phyloP scores from a whole-genome alignment of 441 rosid genomes.

The Adansonia grandidieri region DNA sequence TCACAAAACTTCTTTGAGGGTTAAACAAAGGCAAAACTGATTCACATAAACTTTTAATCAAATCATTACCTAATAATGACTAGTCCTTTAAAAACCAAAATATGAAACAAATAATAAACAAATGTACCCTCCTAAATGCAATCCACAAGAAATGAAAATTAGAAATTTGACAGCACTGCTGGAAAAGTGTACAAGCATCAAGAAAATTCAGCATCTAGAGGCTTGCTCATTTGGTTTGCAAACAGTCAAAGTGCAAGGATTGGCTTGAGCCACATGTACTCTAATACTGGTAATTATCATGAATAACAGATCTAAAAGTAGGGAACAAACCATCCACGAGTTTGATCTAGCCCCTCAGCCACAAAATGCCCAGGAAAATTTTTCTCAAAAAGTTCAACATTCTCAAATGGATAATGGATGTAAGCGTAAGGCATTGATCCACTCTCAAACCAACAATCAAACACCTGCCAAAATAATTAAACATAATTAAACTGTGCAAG shows the following conservation, averaged over 20 bases:
- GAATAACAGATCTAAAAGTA: conserved; percentile 14
- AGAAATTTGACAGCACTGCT: background rate
- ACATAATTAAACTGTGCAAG: background rate
- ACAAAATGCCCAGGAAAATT: conserved; percentile 98
- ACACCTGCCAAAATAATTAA: conserved; percentile 61
- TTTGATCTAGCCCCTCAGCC: conserved; percentile 99
- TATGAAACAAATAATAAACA: conserved; percentile 6
- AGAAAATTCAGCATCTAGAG: background rate
- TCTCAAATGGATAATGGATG: conserved; percentile 97
- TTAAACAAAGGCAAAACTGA: background rate
- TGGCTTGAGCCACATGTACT: background rate
- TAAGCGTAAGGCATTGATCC: conserved; percentile 99
- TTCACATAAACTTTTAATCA: background rate
- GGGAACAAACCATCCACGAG: conserved; percentile 94
- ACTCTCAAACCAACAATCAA: conserved; percentile 99
- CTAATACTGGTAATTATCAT: background rate
- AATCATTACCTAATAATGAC: background rate
- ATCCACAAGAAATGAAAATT: background rate
- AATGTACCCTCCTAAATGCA: conserved; percentile 4
- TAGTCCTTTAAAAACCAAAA: conserved; percentile 2
- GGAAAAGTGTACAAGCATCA: background rate
- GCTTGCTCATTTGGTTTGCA: conserved; percentile 13
- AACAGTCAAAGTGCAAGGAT: conserved; percentile 8
- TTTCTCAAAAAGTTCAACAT: conserved; percentile 80
- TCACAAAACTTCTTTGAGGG: background rate